Conservation (phyloP, 257 asterid genomes). For the Nicotiana sylvestris region DNA sequence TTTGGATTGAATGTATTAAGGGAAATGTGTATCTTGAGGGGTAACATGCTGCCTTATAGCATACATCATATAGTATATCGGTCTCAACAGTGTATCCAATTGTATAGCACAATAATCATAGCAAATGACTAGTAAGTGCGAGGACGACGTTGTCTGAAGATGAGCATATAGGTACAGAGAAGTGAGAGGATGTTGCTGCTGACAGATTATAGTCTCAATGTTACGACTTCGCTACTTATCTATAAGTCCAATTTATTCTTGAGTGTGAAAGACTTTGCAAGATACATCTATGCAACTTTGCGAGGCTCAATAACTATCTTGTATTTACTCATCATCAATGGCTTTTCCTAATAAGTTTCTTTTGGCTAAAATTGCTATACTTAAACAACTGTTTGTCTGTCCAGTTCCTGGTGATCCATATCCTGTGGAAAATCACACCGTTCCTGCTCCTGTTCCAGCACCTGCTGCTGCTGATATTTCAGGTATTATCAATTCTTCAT, state of each 20-base stretch:
- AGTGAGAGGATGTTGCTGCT: neutral
- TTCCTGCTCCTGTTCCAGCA: slow-evolving; percentile 63
- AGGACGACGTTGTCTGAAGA: neutral
- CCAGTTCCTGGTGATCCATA: slow-evolving; percentile 90
- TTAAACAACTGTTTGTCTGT: slow-evolving; percentile 1
- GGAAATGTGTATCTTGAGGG: neutral
- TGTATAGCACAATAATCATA: neutral
- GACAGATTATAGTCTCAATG: neutral
- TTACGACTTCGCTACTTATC: neutral
- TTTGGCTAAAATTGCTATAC: neutral
- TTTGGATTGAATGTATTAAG: neutral
- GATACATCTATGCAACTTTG: neutral
- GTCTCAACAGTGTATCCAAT: neutral
- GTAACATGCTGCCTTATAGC: neutral
- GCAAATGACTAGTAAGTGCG: neutral
- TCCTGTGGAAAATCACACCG: slow-evolving; percentile 36
- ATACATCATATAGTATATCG: neutral
- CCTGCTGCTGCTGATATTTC: slow-evolving; percentile 49
- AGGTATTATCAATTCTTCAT: slow-evolving; percentile 40
- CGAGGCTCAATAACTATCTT: neutral
- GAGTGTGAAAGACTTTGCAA: neutral
- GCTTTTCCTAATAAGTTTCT: neutral
- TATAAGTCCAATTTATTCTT: neutral
- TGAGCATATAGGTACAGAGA: neutral
- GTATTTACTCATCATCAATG: neutral